Base-by-base conservation (phyloP, 306 rosid species). In the Malus domestica region DNA sequence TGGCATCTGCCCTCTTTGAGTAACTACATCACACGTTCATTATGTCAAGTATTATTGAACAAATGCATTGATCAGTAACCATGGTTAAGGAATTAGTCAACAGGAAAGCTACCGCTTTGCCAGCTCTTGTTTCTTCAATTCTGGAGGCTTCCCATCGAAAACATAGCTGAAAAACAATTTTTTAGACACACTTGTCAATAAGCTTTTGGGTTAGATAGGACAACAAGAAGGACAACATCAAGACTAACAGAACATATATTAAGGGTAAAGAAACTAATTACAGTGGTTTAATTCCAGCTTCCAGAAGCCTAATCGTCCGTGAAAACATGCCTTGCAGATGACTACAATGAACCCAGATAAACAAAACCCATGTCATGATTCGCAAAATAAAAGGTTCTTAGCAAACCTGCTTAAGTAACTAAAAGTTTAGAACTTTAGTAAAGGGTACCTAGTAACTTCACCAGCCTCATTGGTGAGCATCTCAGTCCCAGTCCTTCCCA, bases 271-370 rank as follows among this genome's bases (percentile, higher is more conserved):
- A 67, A 16, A 62, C 30, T 70, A 77, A 67, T 81, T 92, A 92
- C 98, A 90, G 86, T 29, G 98, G 98, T 84, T 95, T 95, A 3
- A 95, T 85, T 80, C 98, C 98, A 44, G 97, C 89, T 90, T 92
- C 98, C 38, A 95, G 89, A 82, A 95, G 97, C 80, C 97, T 89
- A 76, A 95, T 95, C 19, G 98, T 95, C 81, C 98, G 84, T 2
- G 86, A 33, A 84, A 95, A 95, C 98, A 95, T 89, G 75, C 98
- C 98, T 86, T 94, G 98, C 93, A 94, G 85, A 83, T 95, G 98
- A 83, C 98, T 95, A 57, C 30, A 82, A 75, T 40, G 35, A 44
- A 63, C 65, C 68, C 54, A 40, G 3, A 10, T 0, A 83, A 49
- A 72, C 45, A 82, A 75, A 84, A 74, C n/a, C 72, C 77, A 68